Base-by-base conservation (phyloP, 2,329 filamentous ascomycete species). In the Aspergillus sp. region DNA sequence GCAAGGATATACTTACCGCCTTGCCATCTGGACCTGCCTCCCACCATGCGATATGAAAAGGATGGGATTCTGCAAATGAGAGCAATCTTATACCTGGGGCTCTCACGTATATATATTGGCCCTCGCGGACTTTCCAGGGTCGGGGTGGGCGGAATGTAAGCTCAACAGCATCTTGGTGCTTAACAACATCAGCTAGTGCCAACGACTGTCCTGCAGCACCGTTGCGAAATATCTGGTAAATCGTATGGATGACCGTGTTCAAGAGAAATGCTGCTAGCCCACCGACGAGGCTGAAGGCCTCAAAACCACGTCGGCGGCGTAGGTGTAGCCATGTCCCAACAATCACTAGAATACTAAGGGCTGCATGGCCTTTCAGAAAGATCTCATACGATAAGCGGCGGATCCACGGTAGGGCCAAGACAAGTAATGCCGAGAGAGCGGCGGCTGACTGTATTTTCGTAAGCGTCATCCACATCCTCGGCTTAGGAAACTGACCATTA, bases 21-120 rank as follows among this genome's bases (percentile, higher is more conserved):
- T 47, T 47, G 5, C 52, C 48, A 32, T 54, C 34, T 16, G 48
- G 44, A 9, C 38, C 38, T n/a, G 29, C 23, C 42, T 51, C 47
- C 48, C 44, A 50, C 48, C 48, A 54, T 16, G 43, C n/a, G 41
- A 54, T 47, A 48, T 32, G 29, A 41, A 50, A 54, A 36, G 54
- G 50, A 19, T 56, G 50, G 21, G 50, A 56, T 47, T 56, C 50
- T 10, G 47, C 43, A 44, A 56, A 53, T 9, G 47, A 53, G 17
- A 53, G 46, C 14, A 21, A 16, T 40, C 50, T 25, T 2, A 53
- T 29, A 9, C 32, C 50, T 17, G 54, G 50, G 4, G 41, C 32
- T 44, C 19, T 42, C 25, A 56, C 16, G 36, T 53, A 56, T 23
- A 56, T 16, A 38, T 56, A 56, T 29, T 56, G 54, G 10, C 50